Conservation (phyloP, 2,329 filamentous ascomycete species). For the Dichotomopilus funicola region DNA sequence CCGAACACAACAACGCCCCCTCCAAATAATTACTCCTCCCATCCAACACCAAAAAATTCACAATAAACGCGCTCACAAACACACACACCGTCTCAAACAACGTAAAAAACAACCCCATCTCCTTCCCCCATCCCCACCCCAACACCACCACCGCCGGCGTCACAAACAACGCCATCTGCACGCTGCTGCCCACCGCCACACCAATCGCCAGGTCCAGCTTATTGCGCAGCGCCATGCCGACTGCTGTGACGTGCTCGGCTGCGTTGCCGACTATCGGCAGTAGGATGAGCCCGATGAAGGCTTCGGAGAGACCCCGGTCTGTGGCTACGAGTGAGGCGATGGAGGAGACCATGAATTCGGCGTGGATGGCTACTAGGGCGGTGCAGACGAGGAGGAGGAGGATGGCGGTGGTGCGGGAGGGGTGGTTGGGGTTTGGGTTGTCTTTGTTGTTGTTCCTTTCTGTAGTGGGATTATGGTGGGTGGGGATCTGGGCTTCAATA, state of each 20-base stretch:
- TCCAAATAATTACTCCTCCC: conserved; percentile 83
- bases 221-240: conserved; percentile 65
- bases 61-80: conserved; percentile 76
- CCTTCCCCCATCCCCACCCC: conserved; percentile 60
- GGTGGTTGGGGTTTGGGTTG: not conserved
- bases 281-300: conserved; percentile 66
- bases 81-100: conserved; percentile 83
- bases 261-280: conserved; percentile 68
- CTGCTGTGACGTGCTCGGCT: conserved; percentile 65
- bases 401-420: conserved; percentile 50
- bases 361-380: conserved; percentile 59
- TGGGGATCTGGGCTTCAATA: no score
- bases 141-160: conserved; percentile 66
- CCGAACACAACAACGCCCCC: conserved; percentile 61
- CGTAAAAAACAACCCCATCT: conserved; percentile 77
- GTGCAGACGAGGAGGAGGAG: conserved; percentile 59
- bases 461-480: no score
- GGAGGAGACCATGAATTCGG: conserved; percentile 62
- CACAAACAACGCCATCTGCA: conserved; percentile 66
- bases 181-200: conserved; percentile 63
- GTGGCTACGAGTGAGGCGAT: conserved; percentile 57
- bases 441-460: no score
- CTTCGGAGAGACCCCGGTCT: conserved; percentile 48
- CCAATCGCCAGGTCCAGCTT: conserved; percentile 71
- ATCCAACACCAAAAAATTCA: conserved; percentile 81